These are phyloP conservation scores for Scleromitrula shiraiana DNA, from an alignment of 2,329 filamentous ascomycete species.

Conservation along the genomic window DNA sequence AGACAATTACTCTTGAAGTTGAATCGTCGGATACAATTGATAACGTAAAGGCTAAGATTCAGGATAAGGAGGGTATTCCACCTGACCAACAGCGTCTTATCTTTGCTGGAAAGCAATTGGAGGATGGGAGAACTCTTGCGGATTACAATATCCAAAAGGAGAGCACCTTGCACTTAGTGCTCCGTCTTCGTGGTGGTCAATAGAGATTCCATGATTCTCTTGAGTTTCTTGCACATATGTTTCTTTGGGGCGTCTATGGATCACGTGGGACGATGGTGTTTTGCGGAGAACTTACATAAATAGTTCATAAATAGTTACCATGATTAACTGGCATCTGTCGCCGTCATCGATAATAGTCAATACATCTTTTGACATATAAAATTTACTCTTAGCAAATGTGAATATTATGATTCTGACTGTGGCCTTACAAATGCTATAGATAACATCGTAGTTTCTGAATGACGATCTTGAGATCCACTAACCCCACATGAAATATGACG, in stretches of 20 bases:
- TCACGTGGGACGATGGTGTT: constrained; percentile 3
- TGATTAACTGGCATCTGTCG: constrained; percentile 2
- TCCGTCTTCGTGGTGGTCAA: constrained; percentile 59
- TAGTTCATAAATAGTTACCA: constrained; percentile 2
- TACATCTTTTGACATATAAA: constrained; percentile 8
- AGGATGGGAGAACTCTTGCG: constrained; percentile 70
- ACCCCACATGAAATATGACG: neutral
- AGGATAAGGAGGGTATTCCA: constrained; percentile 65
- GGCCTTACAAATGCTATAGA: neutral
- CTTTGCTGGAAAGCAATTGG: constrained; percentile 63
- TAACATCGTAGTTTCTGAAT: neutral
- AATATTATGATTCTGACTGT: neutral
- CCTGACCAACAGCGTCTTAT: constrained; percentile 65
- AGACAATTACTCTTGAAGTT: constrained; percentile 62
- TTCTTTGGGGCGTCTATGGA: constrained; percentile 2
- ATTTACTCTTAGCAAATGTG: neutral
- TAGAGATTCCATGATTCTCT: no score
- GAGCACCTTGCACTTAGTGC: constrained; percentile 62
- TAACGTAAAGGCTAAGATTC: constrained; percentile 64
- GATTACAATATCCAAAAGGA: constrained; percentile 87
- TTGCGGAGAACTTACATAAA: no score
- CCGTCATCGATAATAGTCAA: constrained; percentile 8
- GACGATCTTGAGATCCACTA: neutral
- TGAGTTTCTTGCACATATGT: constrained; percentile 4
- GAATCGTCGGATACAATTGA: constrained; percentile 63